Percentiles rank a stretch among this genome's conserved stretches.
These are phyloP conservation scores for Pseudogymnoascus sp. DNA, from an alignment of 2,329 filamentous ascomycete species.

Conservation along the genomic window DNA sequence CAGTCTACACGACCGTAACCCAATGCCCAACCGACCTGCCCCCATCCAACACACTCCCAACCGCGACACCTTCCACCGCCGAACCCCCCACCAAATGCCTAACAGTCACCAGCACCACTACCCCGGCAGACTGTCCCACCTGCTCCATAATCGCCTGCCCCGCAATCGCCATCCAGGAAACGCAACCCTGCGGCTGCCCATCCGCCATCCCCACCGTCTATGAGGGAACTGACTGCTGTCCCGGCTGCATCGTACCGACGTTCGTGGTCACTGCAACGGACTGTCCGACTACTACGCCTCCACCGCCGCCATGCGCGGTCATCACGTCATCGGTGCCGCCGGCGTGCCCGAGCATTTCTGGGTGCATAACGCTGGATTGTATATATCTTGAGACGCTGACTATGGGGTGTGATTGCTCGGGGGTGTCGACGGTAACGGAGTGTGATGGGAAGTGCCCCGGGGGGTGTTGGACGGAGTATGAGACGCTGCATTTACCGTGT, in stretches of 20 bases:
- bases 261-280: not conserved
- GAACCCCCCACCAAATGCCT: not conserved
- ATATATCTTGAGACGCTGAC: not conserved
- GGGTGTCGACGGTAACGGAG: not conserved
- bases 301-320: not conserved
- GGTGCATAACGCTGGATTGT: not conserved
- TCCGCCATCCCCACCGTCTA: not conserved
- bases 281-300: not conserved
- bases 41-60: not conserved
- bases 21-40: not conserved
- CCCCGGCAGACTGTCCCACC: not conserved
- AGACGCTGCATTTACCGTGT: not conserved
- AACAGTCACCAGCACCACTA: not conserved
- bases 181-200: not conserved
- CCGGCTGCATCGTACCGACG: not conserved
- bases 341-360: not conserved
- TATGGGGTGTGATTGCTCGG: not conserved
- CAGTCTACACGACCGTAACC: not conserved
- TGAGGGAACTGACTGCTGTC: not conserved
- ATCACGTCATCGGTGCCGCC: not conserved
- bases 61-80: not conserved
- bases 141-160: not conserved
- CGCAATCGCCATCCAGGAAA: not conserved
- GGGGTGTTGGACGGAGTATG: not conserved
- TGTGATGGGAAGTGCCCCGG: conserved; percentile 1